Evolutionary conservation across 306 rosid species (phyloP), one percentile per base, ranked within the genome.

Genomic region (Trifolium repens): DNA sequence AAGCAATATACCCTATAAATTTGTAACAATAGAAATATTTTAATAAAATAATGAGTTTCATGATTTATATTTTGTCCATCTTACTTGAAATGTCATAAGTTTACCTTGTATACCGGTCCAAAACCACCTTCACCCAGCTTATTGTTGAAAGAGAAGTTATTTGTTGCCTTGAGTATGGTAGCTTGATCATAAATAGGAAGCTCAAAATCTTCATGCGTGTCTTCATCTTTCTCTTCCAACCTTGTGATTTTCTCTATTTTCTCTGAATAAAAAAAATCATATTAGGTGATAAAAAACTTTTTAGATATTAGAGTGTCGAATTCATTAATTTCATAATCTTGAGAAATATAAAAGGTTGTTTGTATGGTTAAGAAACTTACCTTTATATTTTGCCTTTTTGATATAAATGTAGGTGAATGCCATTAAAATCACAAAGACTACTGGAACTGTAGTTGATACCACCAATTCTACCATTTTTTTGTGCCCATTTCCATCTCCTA

Each of bases 301-400:
- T n/a, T n/a, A n/a, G n/a, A n/a, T n/a, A n/a, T n/a, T n/a, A n/a
- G n/a, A n/a, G n/a, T n/a, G n/a, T n/a, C n/a, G n/a, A n/a, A n/a
- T n/a, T n/a, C n/a, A n/a, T n/a, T n/a, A n/a, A n/a, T n/a, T n/a
- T n/a, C n/a, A n/a, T n/a, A n/a, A n/a, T n/a, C n/a, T n/a, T n/a
- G n/a, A n/a, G n/a, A n/a, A n/a, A 22, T 32, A 13, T 3, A 27
- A 59, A 9, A 9, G 0, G 0, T 32, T 32, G 0, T 60, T 32
- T 32, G 0, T 30, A 12, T 17, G 19, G 5, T 5, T 27, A 30
- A 60, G 9, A 63, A 19, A 32, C 53, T 52, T 76, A 76, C 80
- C 80, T 76, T 13, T 53, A 11, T 9, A 6, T 54, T 53, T 76
- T 40, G 19, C 43, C 57, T 43, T 76, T 26, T 19, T 19, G 7